Percentiles rank a stretch among this genome's conserved stretches.
phyloP scores from a whole-genome alignment of 768 basidiomycete genomes.

The Mycena belliarum region DNA sequence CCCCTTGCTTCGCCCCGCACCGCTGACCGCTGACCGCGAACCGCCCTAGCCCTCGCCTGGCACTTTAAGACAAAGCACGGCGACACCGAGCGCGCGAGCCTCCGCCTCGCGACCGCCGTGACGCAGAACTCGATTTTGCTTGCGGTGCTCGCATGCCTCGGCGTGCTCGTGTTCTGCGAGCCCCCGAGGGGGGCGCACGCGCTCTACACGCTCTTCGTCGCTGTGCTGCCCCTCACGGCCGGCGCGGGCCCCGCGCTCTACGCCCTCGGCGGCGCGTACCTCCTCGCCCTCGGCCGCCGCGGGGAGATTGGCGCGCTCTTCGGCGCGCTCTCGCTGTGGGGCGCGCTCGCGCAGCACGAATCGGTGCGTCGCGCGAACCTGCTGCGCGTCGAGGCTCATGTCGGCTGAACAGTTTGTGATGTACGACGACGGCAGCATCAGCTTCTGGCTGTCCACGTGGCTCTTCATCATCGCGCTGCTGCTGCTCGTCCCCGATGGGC shows the following conservation, averaged over 20 bases:
- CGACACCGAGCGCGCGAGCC: neutral
- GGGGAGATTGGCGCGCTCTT: constrained; percentile 4
- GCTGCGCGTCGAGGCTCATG: neutral
- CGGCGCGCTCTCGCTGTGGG: constrained; percentile 15
- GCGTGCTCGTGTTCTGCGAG: constrained; percentile 2
- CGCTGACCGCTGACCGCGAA: too few species aligned
- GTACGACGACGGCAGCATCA: neutral
- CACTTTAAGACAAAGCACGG: neutral
- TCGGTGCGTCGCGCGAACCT: neutral
- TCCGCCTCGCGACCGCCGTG: neutral
- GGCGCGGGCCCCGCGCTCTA: constrained; percentile 1
- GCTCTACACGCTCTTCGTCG: constrained; percentile 6
- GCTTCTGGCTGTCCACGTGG: neutral
- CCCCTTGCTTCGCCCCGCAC: neutral
- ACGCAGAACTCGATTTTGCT: constrained; percentile 9
- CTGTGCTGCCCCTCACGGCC: neutral
- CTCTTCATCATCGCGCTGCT: neutral
- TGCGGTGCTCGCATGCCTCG: neutral
- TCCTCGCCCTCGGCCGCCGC: neutral
- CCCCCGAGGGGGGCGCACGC: neutral
- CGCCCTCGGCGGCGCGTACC: constrained; percentile 3
- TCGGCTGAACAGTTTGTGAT: neutral
- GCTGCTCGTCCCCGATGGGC: constrained; percentile 2
- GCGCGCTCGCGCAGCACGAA: neutral
- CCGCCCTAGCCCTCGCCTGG: neutral